A percentile compares a stretch with the other conserved stretches of the same genome.
Evolutionary conservation across 2,329 filamentous ascomycete species (phyloP).

Genomic region (Pseudogymnoascus sp.): DNA sequence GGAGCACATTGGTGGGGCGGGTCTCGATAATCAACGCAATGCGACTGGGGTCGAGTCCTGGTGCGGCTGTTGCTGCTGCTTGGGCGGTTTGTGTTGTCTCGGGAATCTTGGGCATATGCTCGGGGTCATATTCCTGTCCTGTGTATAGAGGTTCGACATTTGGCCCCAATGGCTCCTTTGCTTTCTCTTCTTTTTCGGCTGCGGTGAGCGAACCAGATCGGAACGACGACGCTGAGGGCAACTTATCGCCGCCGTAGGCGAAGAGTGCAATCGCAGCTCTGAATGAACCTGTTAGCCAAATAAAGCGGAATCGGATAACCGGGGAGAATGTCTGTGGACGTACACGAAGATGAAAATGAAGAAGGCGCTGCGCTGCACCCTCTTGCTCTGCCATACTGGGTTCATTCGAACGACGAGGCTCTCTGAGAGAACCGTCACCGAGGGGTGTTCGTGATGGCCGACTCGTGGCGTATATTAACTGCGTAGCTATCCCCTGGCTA

Average conservation of each 20-base stretch:
- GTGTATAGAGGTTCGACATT: slow-evolving; percentile 7
- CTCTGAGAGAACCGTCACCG: neutral
- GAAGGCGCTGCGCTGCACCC: slow-evolving; percentile 10
- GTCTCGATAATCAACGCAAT: slow-evolving; percentile 15
- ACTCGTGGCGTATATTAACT: neutral
- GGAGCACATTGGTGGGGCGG: slow-evolving; percentile 12
- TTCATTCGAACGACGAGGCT: slow-evolving; percentile 1
- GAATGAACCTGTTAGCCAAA: neutral
- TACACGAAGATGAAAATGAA: slow-evolving; percentile 11
- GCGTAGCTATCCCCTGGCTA: neutral
- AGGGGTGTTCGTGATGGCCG: neutral
- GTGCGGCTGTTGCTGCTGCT: neutral
- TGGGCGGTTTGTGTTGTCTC: neutral
- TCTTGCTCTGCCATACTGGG: slow-evolving; percentile 11
- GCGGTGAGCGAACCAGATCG: neutral
- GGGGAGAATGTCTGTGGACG: neutral
- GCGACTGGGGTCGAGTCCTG: slow-evolving; percentile 7
- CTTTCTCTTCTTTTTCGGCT: neutral
- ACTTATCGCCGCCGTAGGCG: neutral
- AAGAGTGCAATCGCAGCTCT: neutral
- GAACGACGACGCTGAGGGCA: neutral
- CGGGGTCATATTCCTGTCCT: neutral
- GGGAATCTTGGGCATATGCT: slow-evolving; percentile 6
- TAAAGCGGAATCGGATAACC: neutral
- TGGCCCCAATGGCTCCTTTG: neutral